A percentile compares a stretch with the other conserved stretches of the same genome.
Conservation (phyloP, 371 early-diverging fungal species). For the Gilbertella persicaria region DNA sequence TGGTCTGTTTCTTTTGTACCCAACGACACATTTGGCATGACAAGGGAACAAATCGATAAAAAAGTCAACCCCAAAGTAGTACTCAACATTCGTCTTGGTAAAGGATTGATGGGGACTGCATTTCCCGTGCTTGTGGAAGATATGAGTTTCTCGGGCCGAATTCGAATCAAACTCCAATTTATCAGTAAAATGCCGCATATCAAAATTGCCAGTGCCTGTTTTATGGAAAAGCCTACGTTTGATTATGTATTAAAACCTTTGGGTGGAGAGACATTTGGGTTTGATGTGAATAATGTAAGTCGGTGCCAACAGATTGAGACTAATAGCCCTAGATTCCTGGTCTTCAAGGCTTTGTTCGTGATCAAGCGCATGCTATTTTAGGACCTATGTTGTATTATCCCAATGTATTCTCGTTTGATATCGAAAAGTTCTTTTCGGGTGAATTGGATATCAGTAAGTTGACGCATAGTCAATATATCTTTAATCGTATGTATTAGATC, state of each 20-base stretch:
- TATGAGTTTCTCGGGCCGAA: constrained; percentile 84
- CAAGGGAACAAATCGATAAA: constrained; percentile 56
- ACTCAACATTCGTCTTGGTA: constrained; percentile 87
- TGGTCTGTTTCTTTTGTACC: constrained; percentile 91
- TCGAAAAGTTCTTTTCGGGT: constrained; percentile 83
- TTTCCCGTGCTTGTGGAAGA: constrained; percentile 93
- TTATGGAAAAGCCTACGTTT: constrained; percentile 87
- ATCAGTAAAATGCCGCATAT: constrained; percentile 89
- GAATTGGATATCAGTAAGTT: constrained; percentile 47
- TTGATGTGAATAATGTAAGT: constrained; percentile 77
- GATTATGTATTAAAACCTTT: constrained; percentile 94
- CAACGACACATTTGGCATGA: constrained; percentile 71
- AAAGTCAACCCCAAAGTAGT: constrained; percentile 93
- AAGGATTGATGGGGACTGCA: constrained; percentile 85
- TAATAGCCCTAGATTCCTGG: constrained; percentile 68
- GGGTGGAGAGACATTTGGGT: constrained; percentile 84
- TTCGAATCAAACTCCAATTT: constrained; percentile 80
- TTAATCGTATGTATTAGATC: constrained; percentile 8
- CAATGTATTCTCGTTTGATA: constrained; percentile 78
- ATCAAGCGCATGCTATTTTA: constrained; percentile 74
- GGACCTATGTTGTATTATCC: constrained; percentile 88
- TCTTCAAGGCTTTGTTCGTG: constrained; percentile 76
- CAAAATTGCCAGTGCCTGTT: constrained; percentile 81
- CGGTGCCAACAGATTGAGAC: not conserved
- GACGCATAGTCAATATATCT: not conserved